phyloP scores from a whole-genome alignment of 1,139 yeast genomes.

The Geotrichum restrictum region DNA sequence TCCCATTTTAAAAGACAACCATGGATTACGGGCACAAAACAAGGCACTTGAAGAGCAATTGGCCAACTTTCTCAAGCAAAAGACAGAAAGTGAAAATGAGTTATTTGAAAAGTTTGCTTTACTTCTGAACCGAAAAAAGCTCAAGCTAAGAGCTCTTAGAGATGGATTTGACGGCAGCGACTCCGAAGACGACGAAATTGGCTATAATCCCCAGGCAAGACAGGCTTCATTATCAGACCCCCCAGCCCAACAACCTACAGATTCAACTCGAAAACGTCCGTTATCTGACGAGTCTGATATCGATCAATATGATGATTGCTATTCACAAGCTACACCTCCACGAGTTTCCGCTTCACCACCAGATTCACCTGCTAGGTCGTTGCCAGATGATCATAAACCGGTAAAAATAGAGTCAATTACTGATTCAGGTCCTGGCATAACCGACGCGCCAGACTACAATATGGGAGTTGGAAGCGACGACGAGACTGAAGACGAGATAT shows the following conservation, averaged over 20 bases:
- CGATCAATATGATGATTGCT: background rate
- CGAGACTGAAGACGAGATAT: background rate
- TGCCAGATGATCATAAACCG: too few relatives aligned
- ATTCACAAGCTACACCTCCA: too few relatives aligned
- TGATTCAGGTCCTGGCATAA: too few relatives aligned
- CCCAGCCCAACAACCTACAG: background rate
- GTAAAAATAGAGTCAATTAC: too few relatives aligned
- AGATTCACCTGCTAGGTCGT: background rate
- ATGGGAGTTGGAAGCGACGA: background rate
- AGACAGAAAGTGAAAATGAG: conserved; percentile 25
- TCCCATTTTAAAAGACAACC: conserved; percentile 3
- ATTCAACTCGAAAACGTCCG: background rate
- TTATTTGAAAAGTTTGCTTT: conserved; percentile 29
- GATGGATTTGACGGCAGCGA: conserved; percentile 24
- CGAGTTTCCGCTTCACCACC: too few relatives aligned
- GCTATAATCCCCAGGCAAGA: conserved; percentile 4
- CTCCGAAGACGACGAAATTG: conserved; percentile 25
- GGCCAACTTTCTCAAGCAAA: conserved; percentile 24
- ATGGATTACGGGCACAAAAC: conserved; percentile 7
- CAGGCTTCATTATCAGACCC: background rate
- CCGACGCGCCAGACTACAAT: background rate
- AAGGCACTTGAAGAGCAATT: conserved; percentile 12
- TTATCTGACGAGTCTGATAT: background rate
- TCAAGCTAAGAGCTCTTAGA: conserved; percentile 24
- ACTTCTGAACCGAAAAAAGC: conserved; percentile 33